Evolutionary conservation across 331 rosid genomes (phyloP).

Genomic region (Malus hybrid): DNA sequence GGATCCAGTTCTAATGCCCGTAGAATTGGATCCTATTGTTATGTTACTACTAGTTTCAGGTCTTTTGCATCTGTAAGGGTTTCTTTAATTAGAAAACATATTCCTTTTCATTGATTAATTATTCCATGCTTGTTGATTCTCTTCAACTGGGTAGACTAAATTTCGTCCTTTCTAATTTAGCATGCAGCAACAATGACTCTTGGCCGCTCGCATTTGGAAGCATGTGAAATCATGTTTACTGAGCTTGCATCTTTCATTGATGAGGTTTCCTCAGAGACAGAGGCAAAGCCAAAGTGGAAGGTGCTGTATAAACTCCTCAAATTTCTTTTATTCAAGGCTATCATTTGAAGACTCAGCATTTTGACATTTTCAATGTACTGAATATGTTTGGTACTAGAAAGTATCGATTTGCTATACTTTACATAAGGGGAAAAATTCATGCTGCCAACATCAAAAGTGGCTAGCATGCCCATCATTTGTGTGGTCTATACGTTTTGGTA

Average conservation of each 20-base stretch:
- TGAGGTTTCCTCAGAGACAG: conserved; percentile 84
- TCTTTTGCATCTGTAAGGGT: not conserved
- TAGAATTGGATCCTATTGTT: not conserved
- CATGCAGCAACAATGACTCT: conserved; percentile 99
- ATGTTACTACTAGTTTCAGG: not conserved
- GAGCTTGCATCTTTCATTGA: conserved; percentile 90
- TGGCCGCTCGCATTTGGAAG: conserved; percentile 93
- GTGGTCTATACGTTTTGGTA: not conserved
- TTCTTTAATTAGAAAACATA: not conserved
- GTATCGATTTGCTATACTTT: not conserved
- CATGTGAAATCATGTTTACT: conserved; percentile 83
- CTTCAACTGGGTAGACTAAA: conserved; percentile 10
- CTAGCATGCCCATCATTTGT: not conserved
- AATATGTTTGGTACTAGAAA: not conserved
- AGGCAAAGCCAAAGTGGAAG: conserved; percentile 98
- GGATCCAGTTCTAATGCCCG: not conserved
- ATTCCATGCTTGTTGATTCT: not conserved
- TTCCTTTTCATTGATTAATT: not conserved
- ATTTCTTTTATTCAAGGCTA: not conserved
- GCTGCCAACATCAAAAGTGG: not conserved
- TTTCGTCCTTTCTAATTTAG: conserved; percentile 36
- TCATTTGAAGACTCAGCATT: not conserved
- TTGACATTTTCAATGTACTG: not conserved
- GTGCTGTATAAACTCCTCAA: conserved; percentile 27
- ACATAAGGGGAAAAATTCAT: not conserved